These are phyloP conservation scores for Globisporangium iwayamae DNA, from an alignment of 352 stramenopile genomes.

Conservation along the genomic window DNA sequence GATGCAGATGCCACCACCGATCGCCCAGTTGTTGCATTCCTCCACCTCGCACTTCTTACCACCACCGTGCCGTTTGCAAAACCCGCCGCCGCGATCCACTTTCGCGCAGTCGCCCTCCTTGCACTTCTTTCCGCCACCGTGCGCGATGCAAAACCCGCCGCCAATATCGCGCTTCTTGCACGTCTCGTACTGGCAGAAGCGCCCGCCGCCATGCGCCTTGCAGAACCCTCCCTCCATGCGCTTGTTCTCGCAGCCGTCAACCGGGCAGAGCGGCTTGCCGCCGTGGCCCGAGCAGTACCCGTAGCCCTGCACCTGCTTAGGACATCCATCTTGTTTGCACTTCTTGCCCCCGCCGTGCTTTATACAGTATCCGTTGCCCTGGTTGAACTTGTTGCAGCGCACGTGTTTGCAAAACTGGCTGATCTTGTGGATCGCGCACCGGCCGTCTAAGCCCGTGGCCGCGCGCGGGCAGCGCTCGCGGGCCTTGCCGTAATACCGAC, in stretches of 20 bases:
- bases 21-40: slow-evolving; percentile 78
- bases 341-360: slow-evolving; percentile 83
- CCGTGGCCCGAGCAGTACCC: slow-evolving; percentile 83
- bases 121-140: slow-evolving; percentile 87
- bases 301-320: slow-evolving; percentile 82
- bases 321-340: slow-evolving; percentile 73
- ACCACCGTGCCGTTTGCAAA: slow-evolving; percentile 81
- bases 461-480: slow-evolving; percentile 58
- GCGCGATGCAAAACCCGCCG: slow-evolving; percentile 80
- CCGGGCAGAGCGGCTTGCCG: slow-evolving; percentile 70
- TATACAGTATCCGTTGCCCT: slow-evolving; percentile 84
- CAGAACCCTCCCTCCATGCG: slow-evolving; percentile 85
- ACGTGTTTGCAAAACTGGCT: slow-evolving; percentile 82
- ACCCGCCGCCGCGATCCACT: slow-evolving; percentile 76
- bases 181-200: slow-evolving; percentile 65
- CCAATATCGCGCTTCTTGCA: slow-evolving; percentile 86
- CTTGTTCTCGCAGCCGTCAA: slow-evolving; percentile 80
- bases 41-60: slow-evolving; percentile 82
- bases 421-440: slow-evolving; percentile 77
- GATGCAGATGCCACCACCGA: slow-evolving; percentile 68
- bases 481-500: slow-evolving; percentile 73
- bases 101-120: slow-evolving; percentile 62
- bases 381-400: slow-evolving; percentile 83
- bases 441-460: slow-evolving; percentile 66
- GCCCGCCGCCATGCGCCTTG: slow-evolving; percentile 78